Conservation (phyloP, 1,139 yeast species). For the Blastobotrys serpentis region DNA sequence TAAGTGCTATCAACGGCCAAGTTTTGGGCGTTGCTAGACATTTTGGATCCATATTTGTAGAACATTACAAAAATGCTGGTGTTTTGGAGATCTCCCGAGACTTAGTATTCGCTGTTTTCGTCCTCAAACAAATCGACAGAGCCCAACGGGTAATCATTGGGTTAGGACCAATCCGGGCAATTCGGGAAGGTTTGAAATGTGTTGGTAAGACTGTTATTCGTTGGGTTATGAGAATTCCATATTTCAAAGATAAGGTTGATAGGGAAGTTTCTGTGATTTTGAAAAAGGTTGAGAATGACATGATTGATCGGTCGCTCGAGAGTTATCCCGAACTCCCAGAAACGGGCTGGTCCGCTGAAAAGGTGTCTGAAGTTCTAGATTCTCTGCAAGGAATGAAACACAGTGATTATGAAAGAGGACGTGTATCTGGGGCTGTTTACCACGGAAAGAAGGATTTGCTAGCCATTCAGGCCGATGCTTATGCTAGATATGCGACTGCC, state of each 20-base stretch:
- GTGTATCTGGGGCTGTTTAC: slow-evolving; percentile 92
- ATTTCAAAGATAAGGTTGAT: slow-evolving; percentile 56
- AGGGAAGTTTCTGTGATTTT: slow-evolving; percentile 54
- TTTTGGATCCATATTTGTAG: slow-evolving; percentile 5
- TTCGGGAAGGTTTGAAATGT: slow-evolving; percentile 17
- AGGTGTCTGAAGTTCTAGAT: slow-evolving; percentile 48
- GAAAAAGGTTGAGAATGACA: slow-evolving; percentile 50
- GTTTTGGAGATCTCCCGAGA: slow-evolving; percentile 27
- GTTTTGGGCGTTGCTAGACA: slow-evolving; percentile 1
- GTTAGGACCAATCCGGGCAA: slow-evolving; percentile 18
- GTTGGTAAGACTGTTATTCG: slow-evolving; percentile 21
- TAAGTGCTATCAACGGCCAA: neutral
- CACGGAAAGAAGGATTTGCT: slow-evolving; percentile 85
- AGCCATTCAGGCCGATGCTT: slow-evolving; percentile 72
- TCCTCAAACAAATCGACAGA: slow-evolving; percentile 21
- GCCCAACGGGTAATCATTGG: slow-evolving; percentile 21
- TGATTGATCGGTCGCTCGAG: slow-evolving; percentile 51
- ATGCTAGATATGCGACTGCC: slow-evolving; percentile 74
- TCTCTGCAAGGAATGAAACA: slow-evolving; percentile 49
- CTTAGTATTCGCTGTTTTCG: slow-evolving; percentile 25
- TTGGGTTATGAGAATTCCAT: slow-evolving; percentile 43
- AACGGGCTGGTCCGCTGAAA: slow-evolving; percentile 50
- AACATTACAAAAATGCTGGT: slow-evolving; percentile 22
- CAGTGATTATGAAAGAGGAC: slow-evolving; percentile 78
- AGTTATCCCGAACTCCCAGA: slow-evolving; percentile 57